Base-by-base conservation (phyloP, 306 rosid species). In the Bauhinia variegata region DNA sequence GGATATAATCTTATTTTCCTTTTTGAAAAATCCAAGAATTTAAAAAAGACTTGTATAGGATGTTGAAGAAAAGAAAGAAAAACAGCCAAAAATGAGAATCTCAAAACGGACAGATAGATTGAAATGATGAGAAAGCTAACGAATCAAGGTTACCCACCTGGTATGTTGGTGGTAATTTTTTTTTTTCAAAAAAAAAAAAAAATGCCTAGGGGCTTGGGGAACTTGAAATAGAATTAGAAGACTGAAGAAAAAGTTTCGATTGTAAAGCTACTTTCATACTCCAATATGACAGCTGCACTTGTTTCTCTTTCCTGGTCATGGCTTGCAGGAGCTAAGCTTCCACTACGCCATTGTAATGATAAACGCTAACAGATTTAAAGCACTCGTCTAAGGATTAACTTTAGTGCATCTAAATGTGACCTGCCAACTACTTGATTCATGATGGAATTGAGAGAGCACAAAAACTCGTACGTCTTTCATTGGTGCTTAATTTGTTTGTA, bases 391-490 rank as follows among this genome's bases (percentile, higher is more conserved):
- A 39, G 56, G 15, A 72, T 44, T 43, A 72, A 72, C 71, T 23
- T 34, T 37, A 14, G 71, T 67, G 75, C 43, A 16, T 72, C 49
- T 28, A 76, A 80, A 72, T 70, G 55, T 63, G 65, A 69, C 80
- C 77, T 71, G 47, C 83, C 82, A 82, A 74, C 78, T 8, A 59
- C 61, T 51, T n/a, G n/a, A n/a, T n/a, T 54, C 72, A 51, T 76
- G 63, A 75, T 64, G 71, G 56, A 23, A 23, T 23, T 23, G 28
- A 23, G 46, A 43, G 46, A 74, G 57, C 31, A 28, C 52, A 34
- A 32, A 11, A 68, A 13, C 58, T 70, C 59, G n/a, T n/a, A n/a
- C n/a, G 47, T 53, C 64, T 62, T 64, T 23, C 2, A 23, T 52
- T 64, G 13, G 68, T n/a, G 67, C n/a, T n/a, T n/a, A n/a, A n/a